Evolutionary conservation across 345 rosid species (phyloP).

Genomic region (Carallia brachiata): DNA sequence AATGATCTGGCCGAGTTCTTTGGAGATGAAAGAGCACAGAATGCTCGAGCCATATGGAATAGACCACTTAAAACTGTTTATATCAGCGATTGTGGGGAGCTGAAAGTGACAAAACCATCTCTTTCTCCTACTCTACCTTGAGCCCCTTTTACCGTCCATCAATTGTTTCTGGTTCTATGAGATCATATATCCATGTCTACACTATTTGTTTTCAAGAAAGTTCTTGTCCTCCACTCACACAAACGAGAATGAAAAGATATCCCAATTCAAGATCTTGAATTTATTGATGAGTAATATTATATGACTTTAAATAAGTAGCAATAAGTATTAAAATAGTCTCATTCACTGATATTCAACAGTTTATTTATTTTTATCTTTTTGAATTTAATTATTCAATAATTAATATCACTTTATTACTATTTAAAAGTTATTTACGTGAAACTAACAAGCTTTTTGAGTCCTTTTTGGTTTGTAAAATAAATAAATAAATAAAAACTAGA

Average conservation of each 20-base stretch:
- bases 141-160: neutral
- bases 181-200: conserved; percentile 1
- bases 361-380: no score
- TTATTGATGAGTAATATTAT: neutral
- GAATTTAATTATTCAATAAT: no score
- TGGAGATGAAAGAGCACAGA: conserved; percentile 86
- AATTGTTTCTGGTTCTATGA: neutral
- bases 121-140: conserved; percentile 66
- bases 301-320: no score
- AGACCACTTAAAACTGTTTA: conserved; percentile 72
- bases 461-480: no score
- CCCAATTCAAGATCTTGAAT: neutral
- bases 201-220: neutral
- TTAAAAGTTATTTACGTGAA: no score
- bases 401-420: no score
- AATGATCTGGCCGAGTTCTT: conserved; percentile 73
- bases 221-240: neutral
- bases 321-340: no score
- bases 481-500: no score
- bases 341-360: no score
- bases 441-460: no score
- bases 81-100: conserved; percentile 78
- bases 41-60: conserved; percentile 69
- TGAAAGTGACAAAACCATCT: conserved; percentile 71
- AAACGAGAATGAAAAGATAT: conserved; percentile 3